Evolutionary conservation across 768 basidiomycete species (phyloP), one percentile per base, ranked within the genome.

Genomic region (Lentinula guzmanii): DNA sequence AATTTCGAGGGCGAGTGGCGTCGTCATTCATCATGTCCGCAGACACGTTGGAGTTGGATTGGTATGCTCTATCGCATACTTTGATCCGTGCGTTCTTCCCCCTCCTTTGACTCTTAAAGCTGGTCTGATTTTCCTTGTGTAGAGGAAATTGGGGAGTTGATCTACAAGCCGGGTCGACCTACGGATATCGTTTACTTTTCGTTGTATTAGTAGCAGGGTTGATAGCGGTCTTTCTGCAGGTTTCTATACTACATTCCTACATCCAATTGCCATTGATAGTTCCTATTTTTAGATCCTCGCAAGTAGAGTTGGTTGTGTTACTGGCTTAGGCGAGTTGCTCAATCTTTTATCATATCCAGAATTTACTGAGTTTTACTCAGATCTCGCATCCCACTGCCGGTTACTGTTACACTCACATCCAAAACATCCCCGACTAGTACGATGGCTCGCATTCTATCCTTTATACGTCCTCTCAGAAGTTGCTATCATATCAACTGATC

Each of bases 121-220:
- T 24, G 31, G 9, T 16, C 37, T n/a, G 35, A 7, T 55, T 21
- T 59, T 37, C 43, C 31, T 35, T 51, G 50, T 5, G 35, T 28
- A 13, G 87, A 18, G 91, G 93, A 33, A 95, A 95, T 68, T 94
- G 93, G 93, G 85, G 89, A 16, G 93, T 94, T 15, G 93, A 95
- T 74, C 76, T 95, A 7, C 88, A 91, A 72, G 93, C 93, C 1
- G 93, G 93, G 9, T 89, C 90, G 18, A 71, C 86, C 60, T 95
- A 82, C 70, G 94, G 95, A 0, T 97, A 96, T 73, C 83, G 82
- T 62, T 79, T 95, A 13, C 81, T 98, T 34, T 95, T 96, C 72
- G 79, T 92, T 15, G 87, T 98, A 10, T 80, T 97, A 5, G 70
- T 97, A 18, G 78, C 95, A 1, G 93, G 93, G 9, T 64, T 95